Evolutionary conservation across 2,329 filamentous ascomycete genomes (phyloP), one percentile per base, ranked within the genome.

Genomic region (Epichloe sylvatica): DNA sequence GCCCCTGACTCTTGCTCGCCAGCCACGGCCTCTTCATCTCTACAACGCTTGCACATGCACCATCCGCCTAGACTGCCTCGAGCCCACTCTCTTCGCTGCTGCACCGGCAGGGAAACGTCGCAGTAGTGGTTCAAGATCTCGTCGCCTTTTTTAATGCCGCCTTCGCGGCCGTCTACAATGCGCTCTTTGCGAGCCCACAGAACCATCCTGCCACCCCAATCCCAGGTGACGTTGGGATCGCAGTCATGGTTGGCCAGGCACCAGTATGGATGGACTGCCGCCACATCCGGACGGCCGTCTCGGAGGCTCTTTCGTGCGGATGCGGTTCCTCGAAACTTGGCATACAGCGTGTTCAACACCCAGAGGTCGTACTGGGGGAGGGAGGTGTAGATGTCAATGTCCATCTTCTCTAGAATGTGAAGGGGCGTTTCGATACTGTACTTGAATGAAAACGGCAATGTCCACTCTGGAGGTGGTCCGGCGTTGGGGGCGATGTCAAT

Each of bases 241-340:
- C 92, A 98, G 64, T 89, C 88, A 64, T 98, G 92, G 61, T 98
- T 98, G 30, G 91, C 90, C 33, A 97, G 74, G 67, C 90, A 97
- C 89, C 92, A 98, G 57, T 94, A 80, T 2, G 91, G 89, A 67
- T 97, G 90, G 30, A 97, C 90, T 30, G 91, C 91, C 30, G 87
- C 88, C 4, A 95, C 84, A 59, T 97, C 92, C 0, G 92, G 91
- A 9, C 86, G 80, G 3, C 89, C 86, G 54, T 91, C 86, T 57
- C 78, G 77, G 0, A 75, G 76, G 53, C 79, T 88, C 56, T 92
- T 83, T 38, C 86, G 78, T 4, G 90, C 91, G 2, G 88, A 94
- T 0, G 92, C 92, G 0, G 90, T 95, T 47, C 88, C 92, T 23
- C 92, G 80, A 65, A 96, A 94, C 64, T 97, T 97, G 55, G 86